Conservation (phyloP, 768 basidiomycete species). For the Terana coerulea region DNA sequence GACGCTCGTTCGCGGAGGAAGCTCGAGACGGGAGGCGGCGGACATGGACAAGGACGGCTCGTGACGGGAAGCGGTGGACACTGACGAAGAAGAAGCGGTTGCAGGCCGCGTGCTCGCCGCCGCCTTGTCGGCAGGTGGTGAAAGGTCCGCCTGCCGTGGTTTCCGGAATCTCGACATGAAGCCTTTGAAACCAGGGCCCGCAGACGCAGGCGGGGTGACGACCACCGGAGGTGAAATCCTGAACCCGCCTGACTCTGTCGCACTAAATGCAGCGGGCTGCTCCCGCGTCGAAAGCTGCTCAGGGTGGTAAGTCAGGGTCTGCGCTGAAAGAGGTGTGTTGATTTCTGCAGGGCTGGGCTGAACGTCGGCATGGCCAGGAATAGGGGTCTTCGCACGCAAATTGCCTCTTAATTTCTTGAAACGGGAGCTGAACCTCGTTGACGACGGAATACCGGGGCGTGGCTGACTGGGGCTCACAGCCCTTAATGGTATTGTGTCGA, state of each 20-base stretch:
- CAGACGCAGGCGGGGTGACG: conserved; percentile 64
- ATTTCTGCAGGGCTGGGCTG: conserved; percentile 41
- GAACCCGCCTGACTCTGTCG: conserved; percentile 49
- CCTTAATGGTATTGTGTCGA: conserved; percentile 29
- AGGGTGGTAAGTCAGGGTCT: conserved; percentile 26
- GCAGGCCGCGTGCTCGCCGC: neutral
- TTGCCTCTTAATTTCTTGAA: conserved; percentile 72
- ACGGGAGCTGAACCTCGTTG: conserved; percentile 59
- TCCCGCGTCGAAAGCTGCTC: neutral
- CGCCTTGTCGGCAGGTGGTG: conserved; percentile 3
- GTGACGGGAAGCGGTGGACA: no score
- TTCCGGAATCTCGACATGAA: conserved; percentile 77
- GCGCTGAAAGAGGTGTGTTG: conserved; percentile 34
- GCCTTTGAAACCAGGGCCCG: conserved; percentile 71
- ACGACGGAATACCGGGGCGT: conserved; percentile 29
- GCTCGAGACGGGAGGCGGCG: conserved; percentile 8
- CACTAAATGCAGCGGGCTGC: conserved; percentile 30
- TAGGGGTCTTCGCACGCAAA: conserved; percentile 50
- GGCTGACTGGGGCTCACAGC: conserved; percentile 17
- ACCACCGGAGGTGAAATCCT: conserved; percentile 41
- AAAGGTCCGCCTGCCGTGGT: conserved; percentile 22
- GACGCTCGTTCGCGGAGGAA: neutral
- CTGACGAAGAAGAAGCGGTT: neutral
- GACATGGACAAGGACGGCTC: neutral
- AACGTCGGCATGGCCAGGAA: conserved; percentile 47